A percentile compares a stretch with the other conserved stretches of the same genome.
phyloP scores from a whole-genome alignment of 2,329 filamentous ascomycete species.

The Boeremia exigua region DNA sequence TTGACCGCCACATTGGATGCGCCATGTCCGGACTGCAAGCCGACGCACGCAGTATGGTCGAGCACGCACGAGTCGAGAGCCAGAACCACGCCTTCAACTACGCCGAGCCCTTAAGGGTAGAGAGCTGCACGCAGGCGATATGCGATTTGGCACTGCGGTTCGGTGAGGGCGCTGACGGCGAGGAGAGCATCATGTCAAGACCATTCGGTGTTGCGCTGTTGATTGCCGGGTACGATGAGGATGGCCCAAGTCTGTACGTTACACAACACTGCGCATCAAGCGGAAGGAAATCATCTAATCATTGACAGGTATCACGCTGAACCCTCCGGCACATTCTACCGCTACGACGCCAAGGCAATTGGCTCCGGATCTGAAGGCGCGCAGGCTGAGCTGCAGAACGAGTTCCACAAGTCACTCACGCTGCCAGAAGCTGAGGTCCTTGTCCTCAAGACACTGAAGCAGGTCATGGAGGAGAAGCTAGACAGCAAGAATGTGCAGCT shows the following conservation, averaged over 20 bases:
- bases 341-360: conserved; percentile 98
- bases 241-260: conserved; percentile 83
- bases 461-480: conserved; percentile 99
- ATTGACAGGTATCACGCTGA: conserved; percentile 83
- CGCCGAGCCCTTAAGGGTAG: conserved; percentile 90
- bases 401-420: conserved; percentile 97
- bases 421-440: conserved; percentile 92
- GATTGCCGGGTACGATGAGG: conserved; percentile 96
- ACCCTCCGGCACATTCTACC: conserved; percentile 97
- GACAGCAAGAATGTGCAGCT: conserved; percentile 98
- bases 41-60: conserved; percentile 95
- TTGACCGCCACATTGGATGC: conserved; percentile 97
- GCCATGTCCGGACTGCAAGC: conserved; percentile 98
- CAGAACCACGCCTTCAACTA: conserved; percentile 99
- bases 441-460: conserved; percentile 96
- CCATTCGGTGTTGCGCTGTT: conserved; percentile 96
- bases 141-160: conserved; percentile 96
- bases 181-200: conserved; percentile 98
- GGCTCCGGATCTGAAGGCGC: conserved; percentile 96
- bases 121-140: conserved; percentile 98
- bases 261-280: background rate
- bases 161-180: conserved; percentile 94
- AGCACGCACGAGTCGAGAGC: conserved; percentile 96
- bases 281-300: conserved; percentile 1
- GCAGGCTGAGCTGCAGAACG: conserved; percentile 96